Conservation (phyloP, 23 red algal genomes). For the Gracilariopsis chorda region DNA sequence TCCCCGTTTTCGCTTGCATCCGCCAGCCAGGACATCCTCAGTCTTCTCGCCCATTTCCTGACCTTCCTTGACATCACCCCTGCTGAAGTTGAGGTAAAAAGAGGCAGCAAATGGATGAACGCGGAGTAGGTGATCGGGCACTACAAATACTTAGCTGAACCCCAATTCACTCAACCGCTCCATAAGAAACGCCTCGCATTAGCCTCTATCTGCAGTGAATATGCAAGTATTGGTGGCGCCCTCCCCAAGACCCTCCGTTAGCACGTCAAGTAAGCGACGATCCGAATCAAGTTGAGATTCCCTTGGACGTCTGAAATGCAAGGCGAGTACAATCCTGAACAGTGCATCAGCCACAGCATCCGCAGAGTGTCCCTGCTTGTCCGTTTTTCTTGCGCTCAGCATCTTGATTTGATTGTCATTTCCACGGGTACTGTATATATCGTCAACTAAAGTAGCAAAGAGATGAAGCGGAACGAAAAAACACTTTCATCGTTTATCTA, state of each 20-base stretch:
- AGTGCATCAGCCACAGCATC: slow-evolving; percentile 37
- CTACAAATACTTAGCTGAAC: slow-evolving; percentile 27
- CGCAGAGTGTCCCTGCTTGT: slow-evolving; percentile 19
- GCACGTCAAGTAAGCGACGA: background rate
- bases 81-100: background rate
- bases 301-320: background rate
- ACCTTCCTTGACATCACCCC: background rate
- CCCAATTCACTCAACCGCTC: background rate
- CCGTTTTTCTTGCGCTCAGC: slow-evolving; percentile 4
- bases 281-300: slow-evolving; percentile 11
- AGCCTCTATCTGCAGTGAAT: slow-evolving; percentile 28
- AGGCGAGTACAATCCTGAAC: background rate
- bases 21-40: background rate
- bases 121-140: slow-evolving; percentile 30
- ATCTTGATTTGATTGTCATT: slow-evolving; percentile 30
- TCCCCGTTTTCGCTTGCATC: background rate
- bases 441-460: slow-evolving; percentile 7
- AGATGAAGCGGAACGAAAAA: background rate
- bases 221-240: background rate
- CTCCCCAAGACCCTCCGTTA: background rate
- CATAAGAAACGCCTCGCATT: background rate
- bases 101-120: background rate
- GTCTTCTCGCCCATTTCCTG: background rate
- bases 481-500: slow-evolving; percentile 4
- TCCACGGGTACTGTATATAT: background rate